Base-by-base conservation (phyloP, 2,329 filamentous ascomycete genomes). In the Trichoderma polysporum region DNA sequence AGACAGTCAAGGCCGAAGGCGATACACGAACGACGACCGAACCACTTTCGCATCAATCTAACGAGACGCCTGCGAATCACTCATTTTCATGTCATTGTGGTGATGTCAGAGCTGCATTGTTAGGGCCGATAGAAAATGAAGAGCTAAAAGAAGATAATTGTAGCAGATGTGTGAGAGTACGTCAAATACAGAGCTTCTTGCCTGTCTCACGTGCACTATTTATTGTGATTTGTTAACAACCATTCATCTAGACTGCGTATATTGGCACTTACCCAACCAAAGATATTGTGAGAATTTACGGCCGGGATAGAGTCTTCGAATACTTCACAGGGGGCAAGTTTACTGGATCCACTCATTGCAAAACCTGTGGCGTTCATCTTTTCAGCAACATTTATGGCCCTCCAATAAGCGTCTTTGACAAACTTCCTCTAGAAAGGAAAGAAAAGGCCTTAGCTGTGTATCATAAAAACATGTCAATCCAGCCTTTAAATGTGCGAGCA, bases 81-180 rank as follows among this genome's bases (percentile, higher is more conserved):
- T 33, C 45, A 1, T 71, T 71, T 29, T 70, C 72, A 17, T 77
- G 75, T 47, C 72, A 73, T 37, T 77, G 76, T 58, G 71, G 74
- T 1, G 68, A 66, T 1, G 70, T 77, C 2, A 62, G 62, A 35
- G 66, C 71, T 15, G 67, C 72, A 10, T 60, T 76, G 0, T 54
- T 70, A 1, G 68, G 49, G 4, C 54, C 66, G 76, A 52, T 84
- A 76, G 66, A 77, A 73, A 27, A 78, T 73, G 57, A 81, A 76
- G 69, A 82, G 78, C 66, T 82, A 75, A 70, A 79, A 76, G 66
- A 81, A 76, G 69, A 80, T 75, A 71, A 80, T 79, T 72, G 77
- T 63, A 77, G 76, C 60, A 72, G 68, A 8, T 77, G 75, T 62
- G 67, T 72, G n/a, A 70, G 76, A n/a, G 74, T 76, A 69, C 6